These are phyloP conservation scores for Calamus simplicifolius DNA, from an alignment of 176 grass and related monocot species.

Conservation along the genomic window DNA sequence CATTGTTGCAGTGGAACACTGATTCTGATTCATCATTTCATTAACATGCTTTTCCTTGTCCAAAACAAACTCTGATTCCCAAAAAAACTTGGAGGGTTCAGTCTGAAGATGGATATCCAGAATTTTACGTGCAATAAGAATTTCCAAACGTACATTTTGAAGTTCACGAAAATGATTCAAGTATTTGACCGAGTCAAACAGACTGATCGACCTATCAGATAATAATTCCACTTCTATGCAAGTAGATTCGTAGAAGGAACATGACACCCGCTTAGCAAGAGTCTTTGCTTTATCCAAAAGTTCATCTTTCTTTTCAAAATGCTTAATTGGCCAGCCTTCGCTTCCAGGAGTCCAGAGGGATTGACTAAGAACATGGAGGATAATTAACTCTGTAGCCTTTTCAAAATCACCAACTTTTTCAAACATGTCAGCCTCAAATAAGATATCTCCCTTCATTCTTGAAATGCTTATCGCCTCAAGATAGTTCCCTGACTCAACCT, in stretches of 20 bases:
- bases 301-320: conserved; percentile 33
- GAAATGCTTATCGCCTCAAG: conserved; percentile 51
- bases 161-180: conserved; percentile 35
- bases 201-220: conserved; percentile 27
- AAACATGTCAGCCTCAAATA: conserved; percentile 50
- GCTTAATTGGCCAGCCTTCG: conserved; percentile 61
- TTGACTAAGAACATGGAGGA: conserved; percentile 30
- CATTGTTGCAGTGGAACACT: conserved; percentile 36
- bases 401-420: conserved; percentile 48
- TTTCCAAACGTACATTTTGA: conserved; percentile 25
- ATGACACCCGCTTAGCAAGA: conserved; percentile 31
- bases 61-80: conserved; percentile 19
- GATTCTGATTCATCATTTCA: conserved; percentile 25
- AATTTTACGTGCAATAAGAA: conserved; percentile 36
- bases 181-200: conserved; percentile 17
- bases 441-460: conserved; percentile 37
- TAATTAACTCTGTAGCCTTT: conserved; percentile 35
- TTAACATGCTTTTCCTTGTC: conserved; percentile 13
- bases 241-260: conserved; percentile 30
- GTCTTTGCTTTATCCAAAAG: conserved; percentile 41
- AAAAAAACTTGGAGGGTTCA: conserved; percentile 14
- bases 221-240: conserved; percentile 38
- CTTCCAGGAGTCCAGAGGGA: conserved; percentile 52
- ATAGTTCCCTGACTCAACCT: conserved; percentile 68
- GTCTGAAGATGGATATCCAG: conserved; percentile 51